Conservation (phyloP, 192 early-diverging fungal species). For the Geranomyces variabilis region DNA sequence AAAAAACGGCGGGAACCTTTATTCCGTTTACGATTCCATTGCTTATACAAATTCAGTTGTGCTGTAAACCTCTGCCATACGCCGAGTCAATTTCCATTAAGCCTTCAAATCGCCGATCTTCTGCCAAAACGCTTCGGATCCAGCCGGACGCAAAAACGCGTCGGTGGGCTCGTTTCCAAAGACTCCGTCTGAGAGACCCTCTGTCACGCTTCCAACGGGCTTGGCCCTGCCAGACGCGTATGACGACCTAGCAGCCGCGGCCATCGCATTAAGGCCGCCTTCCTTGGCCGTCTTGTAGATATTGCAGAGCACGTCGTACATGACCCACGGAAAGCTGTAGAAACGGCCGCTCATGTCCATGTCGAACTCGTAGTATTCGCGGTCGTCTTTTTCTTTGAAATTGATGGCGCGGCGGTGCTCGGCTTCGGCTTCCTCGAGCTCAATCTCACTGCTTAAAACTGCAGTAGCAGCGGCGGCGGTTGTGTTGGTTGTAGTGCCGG, state of each 20-base stretch:
- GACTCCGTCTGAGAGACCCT: too few relatives aligned
- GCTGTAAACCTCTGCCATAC: too few relatives aligned
- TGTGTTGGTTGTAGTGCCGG: background rate
- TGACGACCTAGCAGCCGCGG: background rate
- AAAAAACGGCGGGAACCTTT: too few relatives aligned
- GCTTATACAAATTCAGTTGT: background rate
- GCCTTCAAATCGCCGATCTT: background rate
- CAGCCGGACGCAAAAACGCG: background rate
- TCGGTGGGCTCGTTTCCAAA: background rate
- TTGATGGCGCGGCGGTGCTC: constrained; percentile 12
- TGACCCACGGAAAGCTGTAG: constrained; percentile 55
- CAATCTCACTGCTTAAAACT: background rate
- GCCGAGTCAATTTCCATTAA: too few relatives aligned
- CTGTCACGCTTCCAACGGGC: too few relatives aligned
- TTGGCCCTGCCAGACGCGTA: too few relatives aligned
- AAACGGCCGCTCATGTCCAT: constrained; percentile 38
- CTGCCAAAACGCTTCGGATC: constrained; percentile 4
- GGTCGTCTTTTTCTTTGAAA: constrained; percentile 6
- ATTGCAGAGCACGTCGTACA: constrained; percentile 47
- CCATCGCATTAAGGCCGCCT: background rate
- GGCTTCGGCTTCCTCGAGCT: constrained; percentile 15
- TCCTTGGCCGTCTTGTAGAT: constrained; percentile 25
- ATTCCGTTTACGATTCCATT: too few relatives aligned
- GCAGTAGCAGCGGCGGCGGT: background rate
- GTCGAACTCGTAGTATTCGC: constrained; percentile 53